phyloP scores from a whole-genome alignment of 192 early-diverging fungal genomes.

The Coemansia furcata region DNA sequence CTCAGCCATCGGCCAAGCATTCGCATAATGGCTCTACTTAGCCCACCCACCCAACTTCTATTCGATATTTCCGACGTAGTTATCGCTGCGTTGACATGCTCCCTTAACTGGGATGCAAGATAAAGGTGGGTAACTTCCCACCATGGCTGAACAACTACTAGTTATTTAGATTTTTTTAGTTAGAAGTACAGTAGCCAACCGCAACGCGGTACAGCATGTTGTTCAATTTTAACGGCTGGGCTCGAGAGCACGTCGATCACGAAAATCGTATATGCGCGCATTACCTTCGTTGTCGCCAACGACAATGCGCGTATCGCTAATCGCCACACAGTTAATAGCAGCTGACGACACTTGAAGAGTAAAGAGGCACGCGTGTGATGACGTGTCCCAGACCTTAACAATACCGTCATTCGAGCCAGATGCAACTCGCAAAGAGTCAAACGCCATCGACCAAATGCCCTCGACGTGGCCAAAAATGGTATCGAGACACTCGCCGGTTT shows the following conservation, averaged over 20 bases:
- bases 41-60: too few species aligned
- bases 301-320: slow-evolving; percentile 87
- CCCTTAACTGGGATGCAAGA: too few species aligned
- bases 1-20: too few species aligned
- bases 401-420: slow-evolving; percentile 67
- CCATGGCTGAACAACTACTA: too few species aligned
- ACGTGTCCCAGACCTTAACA: slow-evolving; percentile 76
- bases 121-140: too few species aligned
- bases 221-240: background rate
- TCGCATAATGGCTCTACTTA: too few species aligned
- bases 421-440: slow-evolving; percentile 72
- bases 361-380: slow-evolving; percentile 65
- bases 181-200: too few species aligned
- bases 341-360: slow-evolving; percentile 64
- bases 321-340: slow-evolving; percentile 74
- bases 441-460: slow-evolving; percentile 77
- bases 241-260: slow-evolving; percentile 17
- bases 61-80: too few species aligned
- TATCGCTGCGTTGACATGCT: too few species aligned
- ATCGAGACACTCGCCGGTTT: slow-evolving; percentile 70
- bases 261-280: slow-evolving; percentile 82
- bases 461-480: slow-evolving; percentile 81
- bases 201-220: background rate
- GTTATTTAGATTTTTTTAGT: too few species aligned
- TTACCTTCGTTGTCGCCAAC: slow-evolving; percentile 83